Conservation (phyloP, 140 eudicot genomes). For the Oenanthe javanica region DNA sequence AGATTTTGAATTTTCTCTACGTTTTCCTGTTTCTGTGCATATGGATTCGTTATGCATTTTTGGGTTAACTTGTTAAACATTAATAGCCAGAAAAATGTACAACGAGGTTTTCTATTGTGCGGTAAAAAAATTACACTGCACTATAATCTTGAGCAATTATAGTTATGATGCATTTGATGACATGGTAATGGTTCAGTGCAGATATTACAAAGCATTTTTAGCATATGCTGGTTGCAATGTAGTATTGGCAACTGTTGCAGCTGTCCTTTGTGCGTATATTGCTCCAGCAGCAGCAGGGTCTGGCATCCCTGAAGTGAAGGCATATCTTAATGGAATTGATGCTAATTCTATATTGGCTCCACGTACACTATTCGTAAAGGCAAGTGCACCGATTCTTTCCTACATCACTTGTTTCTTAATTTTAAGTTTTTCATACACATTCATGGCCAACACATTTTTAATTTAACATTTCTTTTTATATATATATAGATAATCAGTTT, state of each 20-base stretch:
- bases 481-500: no score
- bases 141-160: neutral
- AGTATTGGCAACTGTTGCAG: slow-evolving; percentile 13
- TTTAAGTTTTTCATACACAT: neutral
- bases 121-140: neutral
- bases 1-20: neutral
- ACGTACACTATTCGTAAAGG: slow-evolving; percentile 15
- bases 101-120: neutral
- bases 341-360: slow-evolving; percentile 16
- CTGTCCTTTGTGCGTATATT: slow-evolving; percentile 15
- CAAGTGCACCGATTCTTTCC: neutral
- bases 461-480: no score
- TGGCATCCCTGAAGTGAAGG: slow-evolving; percentile 54
- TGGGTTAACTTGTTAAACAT: neutral
- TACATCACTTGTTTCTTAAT: neutral
- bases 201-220: slow-evolving; percentile 13
- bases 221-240: slow-evolving; percentile 18
- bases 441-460: neutral
- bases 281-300: slow-evolving; percentile 40
- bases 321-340: slow-evolving; percentile 26
- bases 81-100: neutral
- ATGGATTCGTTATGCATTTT: neutral
- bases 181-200: slow-evolving; percentile 3
- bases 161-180: slow-evolving; percentile 1
- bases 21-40: neutral